These are phyloP conservation scores for Penicillium psychrofluorescens DNA, from an alignment of 495 filamentous ascomycete genomes.

Conservation along the genomic window DNA sequence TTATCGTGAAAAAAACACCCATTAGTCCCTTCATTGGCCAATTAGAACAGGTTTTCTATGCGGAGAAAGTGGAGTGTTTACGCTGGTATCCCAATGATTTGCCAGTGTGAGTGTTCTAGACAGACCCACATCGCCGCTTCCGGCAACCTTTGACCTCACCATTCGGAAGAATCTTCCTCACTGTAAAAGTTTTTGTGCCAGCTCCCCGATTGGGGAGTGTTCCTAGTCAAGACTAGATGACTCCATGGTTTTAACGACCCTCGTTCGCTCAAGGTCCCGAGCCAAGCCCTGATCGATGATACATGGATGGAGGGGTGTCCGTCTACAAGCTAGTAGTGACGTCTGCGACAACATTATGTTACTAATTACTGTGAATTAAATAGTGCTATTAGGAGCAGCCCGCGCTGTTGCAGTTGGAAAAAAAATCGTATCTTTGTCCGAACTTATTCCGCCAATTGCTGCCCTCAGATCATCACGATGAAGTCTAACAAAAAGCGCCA, in stretches of 20 bases:
- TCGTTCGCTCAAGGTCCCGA: not conserved
- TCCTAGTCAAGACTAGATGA: no score
- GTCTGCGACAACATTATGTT: conserved; percentile 3
- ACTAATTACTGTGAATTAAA: not conserved
- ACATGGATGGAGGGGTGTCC: not conserved
- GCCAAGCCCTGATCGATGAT: conserved; percentile 9
- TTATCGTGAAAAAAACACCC: no score
- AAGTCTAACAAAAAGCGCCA: conserved; percentile 9
- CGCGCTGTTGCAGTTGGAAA: not conserved
- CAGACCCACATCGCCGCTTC: no score
- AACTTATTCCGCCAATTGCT: not conserved
- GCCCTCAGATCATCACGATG: not conserved
- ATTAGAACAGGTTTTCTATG: no score
- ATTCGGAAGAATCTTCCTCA: not conserved
- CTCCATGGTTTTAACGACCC: no score
- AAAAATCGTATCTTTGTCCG: not conserved
- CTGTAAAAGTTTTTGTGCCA: not conserved
- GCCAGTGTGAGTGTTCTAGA: no score
- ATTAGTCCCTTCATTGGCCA: no score
- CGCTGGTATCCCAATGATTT: no score
- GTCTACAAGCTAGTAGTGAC: conserved; percentile 5
- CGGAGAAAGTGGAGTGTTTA: no score
- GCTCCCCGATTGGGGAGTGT: no score
- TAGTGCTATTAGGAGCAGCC: no score
- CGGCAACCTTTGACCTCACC: conserved; percentile 4